Evolutionary conservation across 139 green algal genomes (phyloP).

Genomic region (Coelastrella sp.): DNA sequence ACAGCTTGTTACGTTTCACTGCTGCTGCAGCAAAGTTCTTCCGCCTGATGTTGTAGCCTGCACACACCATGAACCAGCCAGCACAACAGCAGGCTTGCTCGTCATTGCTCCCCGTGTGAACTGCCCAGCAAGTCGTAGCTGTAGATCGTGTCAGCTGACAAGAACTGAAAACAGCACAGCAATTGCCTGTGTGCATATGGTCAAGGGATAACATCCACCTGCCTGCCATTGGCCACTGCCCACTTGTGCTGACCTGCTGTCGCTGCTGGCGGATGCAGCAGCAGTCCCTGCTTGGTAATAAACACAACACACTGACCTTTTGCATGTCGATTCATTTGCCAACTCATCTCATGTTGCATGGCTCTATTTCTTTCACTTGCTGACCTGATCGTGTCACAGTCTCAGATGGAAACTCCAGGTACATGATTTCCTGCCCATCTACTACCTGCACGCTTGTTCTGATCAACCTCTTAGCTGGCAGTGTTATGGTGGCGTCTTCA

Average conservation of each 20-base stretch:
- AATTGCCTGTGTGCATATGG: no score
- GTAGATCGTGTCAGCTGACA: no score
- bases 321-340: neutral
- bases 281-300: neutral
- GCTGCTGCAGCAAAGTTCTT: conserved; percentile 72
- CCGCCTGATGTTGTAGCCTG: conserved; percentile 74
- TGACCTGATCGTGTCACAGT: conserved; percentile 67
- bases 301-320: neutral
- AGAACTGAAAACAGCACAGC: no score
- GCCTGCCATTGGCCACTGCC: no score
- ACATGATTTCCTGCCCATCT: conserved; percentile 65
- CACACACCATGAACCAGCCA: neutral
- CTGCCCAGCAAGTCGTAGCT: no score
- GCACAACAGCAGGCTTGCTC: neutral
- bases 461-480: conserved; percentile 51
- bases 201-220: no score
- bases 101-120: no score
- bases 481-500: conserved; percentile 55
- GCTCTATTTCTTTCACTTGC: neutral
- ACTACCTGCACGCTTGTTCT: conserved; percentile 39
- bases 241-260: neutral
- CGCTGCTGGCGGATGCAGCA: neutral
- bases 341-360: neutral
- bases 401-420: conserved; percentile 73
- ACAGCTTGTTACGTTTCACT: conserved; percentile 53